Conservation (phyloP, 2,329 filamentous ascomycete species). For the Trichoderma afroharzianum region DNA sequence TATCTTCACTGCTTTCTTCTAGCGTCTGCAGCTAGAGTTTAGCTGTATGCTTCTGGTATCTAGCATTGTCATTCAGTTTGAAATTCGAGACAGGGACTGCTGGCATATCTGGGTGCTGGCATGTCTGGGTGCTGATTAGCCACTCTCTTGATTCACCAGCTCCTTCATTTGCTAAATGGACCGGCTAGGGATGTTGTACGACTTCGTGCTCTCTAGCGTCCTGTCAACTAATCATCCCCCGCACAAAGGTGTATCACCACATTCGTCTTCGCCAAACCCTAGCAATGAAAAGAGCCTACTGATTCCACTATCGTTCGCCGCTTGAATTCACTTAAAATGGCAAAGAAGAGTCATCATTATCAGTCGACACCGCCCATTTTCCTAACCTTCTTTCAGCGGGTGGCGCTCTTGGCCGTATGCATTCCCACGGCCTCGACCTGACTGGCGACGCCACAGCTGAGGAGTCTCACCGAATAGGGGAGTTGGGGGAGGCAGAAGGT, state of each 20-base stretch:
- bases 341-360: background rate
- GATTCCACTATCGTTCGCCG: background rate
- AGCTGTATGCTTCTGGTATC: background rate
- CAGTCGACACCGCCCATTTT: background rate
- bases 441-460: background rate
- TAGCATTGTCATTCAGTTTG: background rate
- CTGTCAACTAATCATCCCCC: background rate
- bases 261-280: background rate
- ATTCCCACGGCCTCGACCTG: background rate
- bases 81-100: background rate
- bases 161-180: background rate
- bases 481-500: background rate
- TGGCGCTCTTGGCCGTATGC: background rate
- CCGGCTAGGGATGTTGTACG: background rate
- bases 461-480: background rate
- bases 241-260: background rate
- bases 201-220: background rate
- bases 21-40: background rate
- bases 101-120: background rate
- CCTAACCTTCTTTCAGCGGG: background rate
- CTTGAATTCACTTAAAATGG: background rate
- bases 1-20: background rate
- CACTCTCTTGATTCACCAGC: background rate
- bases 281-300: background rate
- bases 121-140: background rate